Evolutionary conservation across 2,329 filamentous ascomycete species (phyloP).

Genomic region (Gaeumannomyces tritici): DNA sequence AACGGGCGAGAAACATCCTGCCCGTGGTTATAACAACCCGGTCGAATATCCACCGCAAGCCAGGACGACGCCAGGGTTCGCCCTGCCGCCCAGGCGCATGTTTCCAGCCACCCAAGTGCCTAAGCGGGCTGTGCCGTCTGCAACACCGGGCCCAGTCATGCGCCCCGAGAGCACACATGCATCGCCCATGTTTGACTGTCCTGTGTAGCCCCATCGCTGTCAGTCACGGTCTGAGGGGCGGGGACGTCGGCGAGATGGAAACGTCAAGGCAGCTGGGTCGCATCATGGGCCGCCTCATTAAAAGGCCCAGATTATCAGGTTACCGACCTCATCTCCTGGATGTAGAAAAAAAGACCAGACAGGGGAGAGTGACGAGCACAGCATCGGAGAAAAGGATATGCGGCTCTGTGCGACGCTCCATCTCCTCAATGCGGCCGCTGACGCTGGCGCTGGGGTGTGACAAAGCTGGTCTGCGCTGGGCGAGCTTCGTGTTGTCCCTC

Average conservation of each 20-base stretch:
- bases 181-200: neutral
- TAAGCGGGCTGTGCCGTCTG: neutral
- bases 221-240: neutral
- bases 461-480: no score
- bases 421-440: neutral
- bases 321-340: neutral
- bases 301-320: neutral
- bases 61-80: no score
- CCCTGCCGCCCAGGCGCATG: neutral
- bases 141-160: neutral
- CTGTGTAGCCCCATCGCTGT: neutral
- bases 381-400: neutral
- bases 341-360: no score
- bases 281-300: neutral
- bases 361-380: neutral
- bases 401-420: neutral
- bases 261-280: neutral
- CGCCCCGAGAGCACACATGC: neutral
- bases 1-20: neutral
- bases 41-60: neutral
- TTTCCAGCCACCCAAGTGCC: no score
- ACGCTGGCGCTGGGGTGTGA: neutral
- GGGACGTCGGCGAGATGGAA: neutral
- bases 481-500: no score
- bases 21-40: neutral